These are phyloP conservation scores for Camelina sativa DNA, from an alignment of 345 rosid genomes.

Conservation along the genomic window DNA sequence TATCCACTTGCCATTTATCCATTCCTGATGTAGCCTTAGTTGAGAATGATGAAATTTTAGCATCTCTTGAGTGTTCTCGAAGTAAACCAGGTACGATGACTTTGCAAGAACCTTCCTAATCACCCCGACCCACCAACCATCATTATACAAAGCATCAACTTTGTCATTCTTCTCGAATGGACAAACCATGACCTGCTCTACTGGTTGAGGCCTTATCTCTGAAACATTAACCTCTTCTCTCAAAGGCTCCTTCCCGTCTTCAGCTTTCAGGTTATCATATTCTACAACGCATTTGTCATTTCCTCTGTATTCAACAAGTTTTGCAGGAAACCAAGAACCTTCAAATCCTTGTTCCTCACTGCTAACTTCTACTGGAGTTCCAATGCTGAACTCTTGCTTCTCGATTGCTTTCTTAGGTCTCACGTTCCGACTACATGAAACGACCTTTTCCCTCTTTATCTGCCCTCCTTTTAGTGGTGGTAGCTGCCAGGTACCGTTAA, in stretches of 20 bases:
- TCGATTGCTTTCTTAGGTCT: slow-evolving; percentile 23
- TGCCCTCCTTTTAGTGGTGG: slow-evolving; percentile 36
- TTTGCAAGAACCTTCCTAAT: slow-evolving; percentile 55
- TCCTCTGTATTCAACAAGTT: slow-evolving; percentile 54
- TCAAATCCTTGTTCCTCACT: slow-evolving; percentile 83
- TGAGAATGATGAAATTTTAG: slow-evolving; percentile 61
- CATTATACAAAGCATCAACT: slow-evolving; percentile 83
- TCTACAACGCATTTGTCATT: slow-evolving; percentile 59
- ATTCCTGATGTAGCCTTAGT: slow-evolving; percentile 74
- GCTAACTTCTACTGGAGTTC: slow-evolving; percentile 65
- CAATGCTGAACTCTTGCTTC: slow-evolving; percentile 37
- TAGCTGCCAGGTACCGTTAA: slow-evolving; percentile 56
- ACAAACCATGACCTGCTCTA: slow-evolving; percentile 45
- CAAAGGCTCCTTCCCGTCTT: slow-evolving; percentile 67
- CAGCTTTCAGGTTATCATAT: slow-evolving; percentile 65
- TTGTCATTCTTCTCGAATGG: slow-evolving; percentile 60
- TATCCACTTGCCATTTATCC: slow-evolving; percentile 79
- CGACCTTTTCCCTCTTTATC: slow-evolving; percentile 35
- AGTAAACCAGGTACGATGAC: slow-evolving; percentile 58
- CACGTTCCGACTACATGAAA: slow-evolving; percentile 35
- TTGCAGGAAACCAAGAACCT: slow-evolving; percentile 87
- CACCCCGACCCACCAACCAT: slow-evolving; percentile 91
- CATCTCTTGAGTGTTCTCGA: slow-evolving; percentile 57
- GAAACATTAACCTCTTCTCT: slow-evolving; percentile 58
- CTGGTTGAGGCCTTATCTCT: slow-evolving; percentile 80